phyloP scores from a whole-genome alignment of 176 grass and related monocot species.

The Saccharum officinarum region DNA sequence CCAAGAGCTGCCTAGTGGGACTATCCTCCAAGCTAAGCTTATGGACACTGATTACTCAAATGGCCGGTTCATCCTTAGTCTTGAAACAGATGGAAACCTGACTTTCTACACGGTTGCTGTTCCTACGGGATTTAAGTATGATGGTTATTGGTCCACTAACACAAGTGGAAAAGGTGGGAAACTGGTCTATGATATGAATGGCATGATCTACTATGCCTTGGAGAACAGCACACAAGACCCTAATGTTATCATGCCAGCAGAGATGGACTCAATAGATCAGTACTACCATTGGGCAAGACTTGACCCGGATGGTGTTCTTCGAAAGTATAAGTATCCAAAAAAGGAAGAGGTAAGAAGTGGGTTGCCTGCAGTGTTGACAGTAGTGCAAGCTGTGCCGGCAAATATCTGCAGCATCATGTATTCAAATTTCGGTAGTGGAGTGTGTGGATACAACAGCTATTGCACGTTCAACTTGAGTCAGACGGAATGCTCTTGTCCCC shows the following conservation, averaged over 20 bases:
- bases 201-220: constrained; percentile 2
- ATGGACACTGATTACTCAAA: constrained; percentile 1
- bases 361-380: not conserved
- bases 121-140: constrained; percentile 14
- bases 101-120: constrained; percentile 1
- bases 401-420: not conserved
- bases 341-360: not conserved
- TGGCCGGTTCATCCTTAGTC: constrained; percentile 18
- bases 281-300: not conserved
- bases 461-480: not conserved
- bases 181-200: not conserved
- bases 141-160: constrained; percentile 11
- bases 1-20: too few species aligned
- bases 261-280: not conserved
- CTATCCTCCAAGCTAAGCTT: constrained; percentile 6
- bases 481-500: not conserved
- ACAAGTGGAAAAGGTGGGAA: not conserved
- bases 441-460: constrained; percentile 26
- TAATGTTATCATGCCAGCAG: too few species aligned
- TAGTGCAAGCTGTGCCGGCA: not conserved
- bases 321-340: constrained; percentile 13
- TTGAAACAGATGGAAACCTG: not conserved
- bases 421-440: constrained; percentile 6
- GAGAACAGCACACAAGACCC: too few species aligned
- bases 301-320: constrained; percentile 15